Evolutionary conservation across 345 rosid genomes (phyloP).

Genomic region (Kandelia obovata): DNA sequence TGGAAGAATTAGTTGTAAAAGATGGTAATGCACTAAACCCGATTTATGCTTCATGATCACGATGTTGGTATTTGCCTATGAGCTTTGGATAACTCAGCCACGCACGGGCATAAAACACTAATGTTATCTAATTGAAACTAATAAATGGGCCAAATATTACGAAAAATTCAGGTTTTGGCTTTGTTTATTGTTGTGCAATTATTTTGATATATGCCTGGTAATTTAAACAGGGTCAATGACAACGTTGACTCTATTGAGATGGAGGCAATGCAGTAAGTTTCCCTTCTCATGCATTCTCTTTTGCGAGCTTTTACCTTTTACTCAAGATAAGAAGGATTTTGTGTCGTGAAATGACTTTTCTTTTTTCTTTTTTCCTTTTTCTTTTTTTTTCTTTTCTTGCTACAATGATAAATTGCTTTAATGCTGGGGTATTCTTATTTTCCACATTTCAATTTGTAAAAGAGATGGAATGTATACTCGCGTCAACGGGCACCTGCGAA

Average conservation of each 20-base stretch:
- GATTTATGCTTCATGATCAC: not conserved
- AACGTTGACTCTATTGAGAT: conserved; percentile 57
- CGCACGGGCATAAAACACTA: too few species aligned
- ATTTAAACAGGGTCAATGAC: conserved; percentile 65
- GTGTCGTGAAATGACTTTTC: too few species aligned
- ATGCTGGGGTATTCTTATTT: not conserved
- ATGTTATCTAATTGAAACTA: too few species aligned
- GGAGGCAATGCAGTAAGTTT: conserved; percentile 59
- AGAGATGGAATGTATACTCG: conserved; percentile 80
- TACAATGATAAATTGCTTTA: not conserved
- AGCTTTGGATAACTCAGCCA: not conserved
- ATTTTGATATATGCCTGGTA: not conserved
- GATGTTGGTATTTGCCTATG: not conserved
- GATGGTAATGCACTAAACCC: conserved; percentile 51
- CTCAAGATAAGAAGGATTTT: too few species aligned
- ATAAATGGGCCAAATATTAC: too few species aligned
- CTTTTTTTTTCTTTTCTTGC: not conserved
- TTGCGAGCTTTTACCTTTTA: too few species aligned
- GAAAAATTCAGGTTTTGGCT: not conserved
- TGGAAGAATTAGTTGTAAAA: conserved; percentile 64
- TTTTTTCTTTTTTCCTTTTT: not conserved
- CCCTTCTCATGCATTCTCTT: not conserved
- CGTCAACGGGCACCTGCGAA: conserved; percentile 71
- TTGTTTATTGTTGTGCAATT: not conserved
- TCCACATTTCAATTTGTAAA: conserved; percentile 11